Conservation (phyloP, 2,329 filamentous ascomycete genomes). For the Cadophora luteo-olivacea region DNA sequence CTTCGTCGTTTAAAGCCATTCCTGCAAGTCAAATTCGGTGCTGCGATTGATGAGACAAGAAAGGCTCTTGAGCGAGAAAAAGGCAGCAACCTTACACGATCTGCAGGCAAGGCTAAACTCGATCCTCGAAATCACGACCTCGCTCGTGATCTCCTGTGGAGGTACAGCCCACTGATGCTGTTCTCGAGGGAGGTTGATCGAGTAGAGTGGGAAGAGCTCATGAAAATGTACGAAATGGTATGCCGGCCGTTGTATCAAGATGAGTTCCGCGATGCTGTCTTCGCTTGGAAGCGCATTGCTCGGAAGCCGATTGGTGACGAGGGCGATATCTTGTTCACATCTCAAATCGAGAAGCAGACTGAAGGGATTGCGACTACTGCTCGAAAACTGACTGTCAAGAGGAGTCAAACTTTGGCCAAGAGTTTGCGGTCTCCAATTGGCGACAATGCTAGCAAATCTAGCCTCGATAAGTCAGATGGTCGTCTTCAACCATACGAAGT, state of each 20-base stretch:
- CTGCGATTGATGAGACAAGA: constrained; percentile 73
- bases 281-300: constrained; percentile 80
- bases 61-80: constrained; percentile 58
- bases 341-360: constrained; percentile 82
- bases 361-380: constrained; percentile 79
- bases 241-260: constrained; percentile 79
- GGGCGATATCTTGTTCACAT: constrained; percentile 84
- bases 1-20: constrained; percentile 81
- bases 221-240: constrained; percentile 81
- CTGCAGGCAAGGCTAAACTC: constrained; percentile 62
- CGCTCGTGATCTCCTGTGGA: constrained; percentile 79
- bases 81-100: constrained; percentile 59
- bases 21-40: constrained; percentile 81
- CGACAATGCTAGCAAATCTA: constrained; percentile 60
- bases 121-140: constrained; percentile 74
- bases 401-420: constrained; percentile 85
- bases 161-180: constrained; percentile 84
- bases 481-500: constrained; percentile 79
- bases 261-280: constrained; percentile 79
- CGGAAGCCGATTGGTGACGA: constrained; percentile 80
- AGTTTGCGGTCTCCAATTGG: constrained; percentile 71
- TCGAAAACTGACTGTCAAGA: constrained; percentile 90
- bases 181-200: constrained; percentile 87
- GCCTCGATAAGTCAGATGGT: constrained; percentile 66
- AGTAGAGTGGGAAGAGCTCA: constrained; percentile 79